Percentiles rank a stretch among this genome's conserved stretches.
phyloP scores from a whole-genome alignment of 1,284 basidiomycete genomes.

The Cutaneotrichosporon spelunceum region DNA sequence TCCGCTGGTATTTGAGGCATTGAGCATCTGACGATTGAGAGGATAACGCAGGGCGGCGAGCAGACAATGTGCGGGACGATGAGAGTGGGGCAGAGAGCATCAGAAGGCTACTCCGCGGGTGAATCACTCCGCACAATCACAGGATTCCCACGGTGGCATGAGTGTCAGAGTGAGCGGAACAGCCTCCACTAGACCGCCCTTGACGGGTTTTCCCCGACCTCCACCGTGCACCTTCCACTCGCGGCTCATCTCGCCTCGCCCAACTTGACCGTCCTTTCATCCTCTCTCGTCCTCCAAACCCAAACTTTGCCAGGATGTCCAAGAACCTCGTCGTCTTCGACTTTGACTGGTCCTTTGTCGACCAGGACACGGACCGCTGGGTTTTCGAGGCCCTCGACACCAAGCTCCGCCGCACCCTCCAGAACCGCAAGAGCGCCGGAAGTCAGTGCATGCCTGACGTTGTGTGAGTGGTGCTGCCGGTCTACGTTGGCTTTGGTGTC shows the following conservation, averaged over 20 bases:
- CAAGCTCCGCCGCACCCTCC: slow-evolving; percentile 77
- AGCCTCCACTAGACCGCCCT: too few species aligned
- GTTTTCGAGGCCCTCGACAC: slow-evolving; percentile 88
- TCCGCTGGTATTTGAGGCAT: too few species aligned
- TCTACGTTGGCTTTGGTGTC: neutral
- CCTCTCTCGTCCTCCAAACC: neutral
- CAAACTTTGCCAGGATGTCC: slow-evolving; percentile 24
- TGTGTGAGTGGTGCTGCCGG: slow-evolving; percentile 61
- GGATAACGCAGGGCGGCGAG: too few species aligned
- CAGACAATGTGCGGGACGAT: too few species aligned
- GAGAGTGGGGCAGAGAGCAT: too few species aligned
- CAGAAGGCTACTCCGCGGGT: too few species aligned
- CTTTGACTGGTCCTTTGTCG: slow-evolving; percentile 87
- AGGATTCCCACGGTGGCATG: too few species aligned
- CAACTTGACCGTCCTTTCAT: neutral
- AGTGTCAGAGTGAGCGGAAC: too few species aligned
- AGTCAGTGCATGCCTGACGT: slow-evolving; percentile 86
- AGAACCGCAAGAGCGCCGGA: slow-evolving; percentile 60
- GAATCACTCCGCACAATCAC: too few species aligned
- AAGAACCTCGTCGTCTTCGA: slow-evolving; percentile 90
- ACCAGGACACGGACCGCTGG: slow-evolving; percentile 97
- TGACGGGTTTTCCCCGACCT: neutral
- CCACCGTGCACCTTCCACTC: neutral
- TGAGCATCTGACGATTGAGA: too few species aligned
- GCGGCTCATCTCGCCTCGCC: neutral